Conservation (phyloP, 352 stramenopile species). For the Phytophthora lateralis region DNA sequence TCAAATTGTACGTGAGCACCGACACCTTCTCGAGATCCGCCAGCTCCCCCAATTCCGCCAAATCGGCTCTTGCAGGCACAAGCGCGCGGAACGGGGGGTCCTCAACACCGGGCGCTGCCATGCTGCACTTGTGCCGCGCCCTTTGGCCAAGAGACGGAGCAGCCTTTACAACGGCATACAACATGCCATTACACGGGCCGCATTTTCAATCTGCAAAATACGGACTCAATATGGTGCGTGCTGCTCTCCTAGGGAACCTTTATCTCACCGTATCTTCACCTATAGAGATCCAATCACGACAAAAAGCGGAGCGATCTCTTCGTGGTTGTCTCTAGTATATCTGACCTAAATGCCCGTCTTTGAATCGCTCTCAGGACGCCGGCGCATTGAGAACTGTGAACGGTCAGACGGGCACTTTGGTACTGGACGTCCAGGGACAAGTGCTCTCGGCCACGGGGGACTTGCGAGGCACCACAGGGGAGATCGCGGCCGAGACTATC, state of each 20-base stretch:
- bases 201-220: not conserved
- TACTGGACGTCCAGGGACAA: conserved; percentile 61
- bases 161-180: not conserved
- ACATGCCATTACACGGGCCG: not conserved
- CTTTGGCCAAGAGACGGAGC: not conserved
- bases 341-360: conserved; percentile 5
- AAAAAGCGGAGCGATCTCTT: not conserved
- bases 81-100: conserved; percentile 40
- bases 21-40: conserved; percentile 65
- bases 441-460: conserved; percentile 73
- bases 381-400: conserved; percentile 49
- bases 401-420: conserved; percentile 65
- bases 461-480: conserved; percentile 50
- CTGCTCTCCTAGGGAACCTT: not conserved
- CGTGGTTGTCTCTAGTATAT: not conserved
- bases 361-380: conserved; percentile 50
- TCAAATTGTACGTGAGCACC: conserved; percentile 83
- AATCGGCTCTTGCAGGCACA: conserved; percentile 46
- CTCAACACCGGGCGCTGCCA: not conserved
- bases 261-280: conserved; percentile 8
- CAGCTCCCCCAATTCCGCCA: conserved; percentile 48
- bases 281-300: not conserved
- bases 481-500: conserved; percentile 61
- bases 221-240: conserved; percentile 21
- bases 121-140: not conserved